Conservation (phyloP, 1,284 basidiomycete species). For the Gymnopus androsaceus region DNA sequence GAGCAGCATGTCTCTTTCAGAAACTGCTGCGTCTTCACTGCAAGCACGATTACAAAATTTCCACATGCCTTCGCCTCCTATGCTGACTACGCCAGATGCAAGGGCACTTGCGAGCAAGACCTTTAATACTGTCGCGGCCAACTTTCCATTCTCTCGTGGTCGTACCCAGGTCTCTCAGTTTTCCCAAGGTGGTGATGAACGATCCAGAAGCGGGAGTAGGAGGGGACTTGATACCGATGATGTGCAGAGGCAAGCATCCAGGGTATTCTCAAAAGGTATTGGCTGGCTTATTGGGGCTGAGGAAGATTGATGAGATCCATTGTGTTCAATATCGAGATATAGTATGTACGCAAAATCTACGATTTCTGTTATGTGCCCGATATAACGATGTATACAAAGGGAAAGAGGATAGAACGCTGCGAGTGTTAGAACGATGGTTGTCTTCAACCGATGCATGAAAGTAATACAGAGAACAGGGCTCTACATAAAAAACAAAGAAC, state of each 20-base stretch:
- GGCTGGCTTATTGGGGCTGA: conserved; percentile 88
- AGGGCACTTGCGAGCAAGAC: conserved; percentile 74
- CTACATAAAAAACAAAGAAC: background rate
- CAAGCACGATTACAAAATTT: conserved; percentile 61
- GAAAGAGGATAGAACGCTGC: background rate
- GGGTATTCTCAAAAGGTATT: conserved; percentile 77
- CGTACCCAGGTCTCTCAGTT: conserved; percentile 44
- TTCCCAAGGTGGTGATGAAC: conserved; percentile 36
- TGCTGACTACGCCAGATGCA: conserved; percentile 69
- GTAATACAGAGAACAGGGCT: background rate
- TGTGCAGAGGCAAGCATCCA: conserved; percentile 70
- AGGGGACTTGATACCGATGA: conserved; percentile 52
- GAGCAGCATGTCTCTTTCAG: conserved; percentile 21
- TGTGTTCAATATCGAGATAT: background rate
- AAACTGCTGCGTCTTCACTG: conserved; percentile 50
- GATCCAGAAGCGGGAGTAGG: conserved; percentile 44
- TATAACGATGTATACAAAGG: conserved; percentile 5
- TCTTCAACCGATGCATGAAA: background rate
- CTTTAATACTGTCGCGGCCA: conserved; percentile 76
- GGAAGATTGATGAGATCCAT: conserved; percentile 35
- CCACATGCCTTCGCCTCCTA: conserved; percentile 63
- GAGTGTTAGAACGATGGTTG: background rate
- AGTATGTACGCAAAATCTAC: background rate
- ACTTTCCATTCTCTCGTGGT: conserved; percentile 63
- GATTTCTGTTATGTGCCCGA: background rate